Evolutionary conservation across 352 stramenopile genomes (phyloP).

Genomic region (Pythium myriotylum): DNA sequence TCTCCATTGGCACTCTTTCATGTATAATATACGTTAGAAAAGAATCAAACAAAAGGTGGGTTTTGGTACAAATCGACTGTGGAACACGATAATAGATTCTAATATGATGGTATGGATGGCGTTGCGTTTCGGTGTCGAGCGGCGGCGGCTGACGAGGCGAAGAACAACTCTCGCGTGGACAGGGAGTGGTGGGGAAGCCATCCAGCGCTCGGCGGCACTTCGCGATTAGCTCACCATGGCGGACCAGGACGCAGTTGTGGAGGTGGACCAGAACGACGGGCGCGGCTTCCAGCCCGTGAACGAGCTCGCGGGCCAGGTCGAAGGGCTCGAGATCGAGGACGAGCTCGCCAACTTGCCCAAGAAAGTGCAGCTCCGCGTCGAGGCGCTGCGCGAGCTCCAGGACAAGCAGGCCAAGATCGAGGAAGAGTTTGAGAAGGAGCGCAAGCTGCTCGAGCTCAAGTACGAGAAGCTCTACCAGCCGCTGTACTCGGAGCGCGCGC

Average conservation of each 20-base stretch:
- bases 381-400: conserved; percentile 70
- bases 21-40: too few species aligned
- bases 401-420: conserved; percentile 77
- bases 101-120: too few species aligned
- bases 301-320: conserved; percentile 39
- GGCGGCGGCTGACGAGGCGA: too few species aligned
- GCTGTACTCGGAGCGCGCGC: conserved; percentile 72
- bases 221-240: conserved; percentile 28
- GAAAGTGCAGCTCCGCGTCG: conserved; percentile 74
- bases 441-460: conserved; percentile 82
- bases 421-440: conserved; percentile 87
- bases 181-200: conserved; percentile 22
- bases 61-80: too few species aligned
- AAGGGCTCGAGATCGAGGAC: conserved; percentile 49
- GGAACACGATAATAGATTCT: too few species aligned
- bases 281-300: conserved; percentile 67
- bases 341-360: conserved; percentile 63
- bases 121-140: too few species aligned
- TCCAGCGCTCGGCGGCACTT: conserved; percentile 12
- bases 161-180: background rate
- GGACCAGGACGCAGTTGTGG: conserved; percentile 54
- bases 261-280: conserved; percentile 66
- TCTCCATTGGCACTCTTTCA: too few species aligned
- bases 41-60: too few species aligned
- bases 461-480: conserved; percentile 89